Evolutionary conservation across 441 rosid species (phyloP).

Genomic region (Capsella rubella): DNA sequence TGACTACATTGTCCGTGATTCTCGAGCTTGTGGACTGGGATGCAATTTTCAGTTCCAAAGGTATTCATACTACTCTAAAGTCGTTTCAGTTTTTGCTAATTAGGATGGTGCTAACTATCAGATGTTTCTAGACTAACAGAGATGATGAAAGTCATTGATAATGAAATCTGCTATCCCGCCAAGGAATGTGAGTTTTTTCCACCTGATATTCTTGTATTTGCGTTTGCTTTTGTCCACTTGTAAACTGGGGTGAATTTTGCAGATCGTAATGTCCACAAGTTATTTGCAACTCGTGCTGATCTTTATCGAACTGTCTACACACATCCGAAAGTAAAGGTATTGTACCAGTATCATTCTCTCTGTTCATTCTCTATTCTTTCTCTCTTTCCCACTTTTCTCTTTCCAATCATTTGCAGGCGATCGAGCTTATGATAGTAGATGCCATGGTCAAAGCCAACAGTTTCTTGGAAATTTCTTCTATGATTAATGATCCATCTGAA

Average conservation of each 20-base stretch:
- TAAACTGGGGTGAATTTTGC: conserved; percentile 41
- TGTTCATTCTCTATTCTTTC: not conserved
- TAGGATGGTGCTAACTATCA: conserved; percentile 33
- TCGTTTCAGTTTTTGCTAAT: conserved; percentile 13
- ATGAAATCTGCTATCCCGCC: conserved; percentile 92
- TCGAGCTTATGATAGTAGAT: conserved; percentile 92
- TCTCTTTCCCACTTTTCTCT: conserved; percentile 2
- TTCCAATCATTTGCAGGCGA: conserved; percentile 60
- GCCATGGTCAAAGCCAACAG: conserved; percentile 80
- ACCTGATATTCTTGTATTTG: conserved; percentile 21
- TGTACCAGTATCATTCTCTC: conserved; percentile 14
- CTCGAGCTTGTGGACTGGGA: conserved; percentile 92
- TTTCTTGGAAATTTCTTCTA: conserved; percentile 63
- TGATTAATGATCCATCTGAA: conserved; percentile 72
- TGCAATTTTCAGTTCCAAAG: conserved; percentile 85
- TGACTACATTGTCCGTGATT: conserved; percentile 93
- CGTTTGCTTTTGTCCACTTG: conserved; percentile 14
- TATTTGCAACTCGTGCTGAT: conserved; percentile 93
- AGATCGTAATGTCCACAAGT: conserved; percentile 85
- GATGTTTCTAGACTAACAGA: conserved; percentile 76
- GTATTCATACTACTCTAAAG: conserved; percentile 49
- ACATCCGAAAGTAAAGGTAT: conserved; percentile 95
- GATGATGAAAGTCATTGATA: conserved; percentile 84
- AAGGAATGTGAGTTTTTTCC: conserved; percentile 78
- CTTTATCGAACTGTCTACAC: conserved; percentile 89